phyloP scores from a whole-genome alignment of 73 alveolate genomes.

The Paraurostyla sp. region DNA sequence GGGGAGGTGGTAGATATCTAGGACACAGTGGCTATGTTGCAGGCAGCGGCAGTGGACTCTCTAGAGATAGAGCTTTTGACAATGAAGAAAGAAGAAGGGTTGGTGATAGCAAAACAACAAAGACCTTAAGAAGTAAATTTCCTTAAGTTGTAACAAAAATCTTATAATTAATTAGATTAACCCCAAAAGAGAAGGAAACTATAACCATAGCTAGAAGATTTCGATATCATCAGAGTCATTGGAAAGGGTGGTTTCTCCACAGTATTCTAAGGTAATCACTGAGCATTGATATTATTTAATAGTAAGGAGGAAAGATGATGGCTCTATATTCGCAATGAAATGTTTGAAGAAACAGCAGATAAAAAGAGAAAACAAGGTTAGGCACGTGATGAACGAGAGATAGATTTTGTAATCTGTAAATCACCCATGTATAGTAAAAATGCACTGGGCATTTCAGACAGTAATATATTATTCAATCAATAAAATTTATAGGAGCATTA shows the following conservation, averaged over 20 bases:
- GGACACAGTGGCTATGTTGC: too few relatives aligned
- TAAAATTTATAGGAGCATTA: slow-evolving; percentile 55
- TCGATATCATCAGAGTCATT: slow-evolving; percentile 52
- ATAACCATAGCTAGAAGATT: slow-evolving; percentile 20
- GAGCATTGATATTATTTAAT: neutral
- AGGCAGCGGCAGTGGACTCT: too few relatives aligned
- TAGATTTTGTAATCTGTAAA: neutral
- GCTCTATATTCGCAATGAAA: slow-evolving; percentile 52
- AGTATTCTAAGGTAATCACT: slow-evolving; percentile 34
- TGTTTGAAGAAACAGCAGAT: slow-evolving; percentile 34
- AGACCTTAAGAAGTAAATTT: neutral
- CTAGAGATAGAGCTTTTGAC: slow-evolving; percentile 41
- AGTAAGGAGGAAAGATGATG: slow-evolving; percentile 57
- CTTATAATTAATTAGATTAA: neutral
- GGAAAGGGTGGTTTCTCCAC: slow-evolving; percentile 72
- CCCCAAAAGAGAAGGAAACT: neutral
- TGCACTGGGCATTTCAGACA: slow-evolving; percentile 89
- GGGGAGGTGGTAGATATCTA: too few relatives aligned
- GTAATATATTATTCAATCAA: neutral
- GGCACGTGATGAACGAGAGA: slow-evolving; percentile 64
- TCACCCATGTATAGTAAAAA: slow-evolving; percentile 87
- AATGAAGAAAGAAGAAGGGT: slow-evolving; percentile 18
- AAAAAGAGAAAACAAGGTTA: slow-evolving; percentile 45
- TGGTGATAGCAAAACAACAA: neutral
- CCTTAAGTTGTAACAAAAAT: neutral